Evolutionary conservation across 495 filamentous ascomycete genomes (phyloP), one percentile per base, ranked within the genome.

Genomic region (Hapsidospora chrysogenum): DNA sequence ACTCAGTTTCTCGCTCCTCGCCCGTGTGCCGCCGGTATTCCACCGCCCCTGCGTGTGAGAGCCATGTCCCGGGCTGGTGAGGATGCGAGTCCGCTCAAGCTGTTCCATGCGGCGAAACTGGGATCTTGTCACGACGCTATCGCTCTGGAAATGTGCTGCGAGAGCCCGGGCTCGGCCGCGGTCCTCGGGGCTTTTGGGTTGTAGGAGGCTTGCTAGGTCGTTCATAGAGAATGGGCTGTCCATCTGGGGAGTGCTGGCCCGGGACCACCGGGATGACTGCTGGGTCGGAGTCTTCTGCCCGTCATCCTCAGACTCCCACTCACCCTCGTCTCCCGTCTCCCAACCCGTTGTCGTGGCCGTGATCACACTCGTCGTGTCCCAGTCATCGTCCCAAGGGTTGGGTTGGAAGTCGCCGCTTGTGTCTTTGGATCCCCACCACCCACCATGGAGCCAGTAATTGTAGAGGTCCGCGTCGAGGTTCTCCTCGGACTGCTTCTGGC

Each of bases 371-470:
- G 33, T 36, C 2, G 78, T 85, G 7, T 70, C 73, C 18, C 29
- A 31, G 45, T 87, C 81, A 29, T 85, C 79, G 28, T 78, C 66
- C 0, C 70, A 58, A 9, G 73, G 58, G 5, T 53, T 45, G 11
- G 70, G 66, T 2, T 51, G 43, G 41, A 80, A 95, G 21, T 81
- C 74, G 4, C 78, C 76, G 38, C 76, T 89, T 3, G 64, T 62
- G 49, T 95, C 85, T 18, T 74, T 64, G 18, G 72, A 74, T 1
- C 85, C 85, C 76, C 80, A 93, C 52, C 79, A 83, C 19, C 80
- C 84, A 14, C 78, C 81, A 15, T 57, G 49, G 25, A 74, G 72
- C 76, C 81, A 94, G 70, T 84, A 86, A 9, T 55, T 56, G 52
- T 94, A 94, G 3, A 92, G 56, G 29, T 65, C 75, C 1, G 70